Evolutionary conservation across 1,284 basidiomycete genomes (phyloP), one percentile per base, ranked within the genome.

Genomic region (Schizopora paradoxa): DNA sequence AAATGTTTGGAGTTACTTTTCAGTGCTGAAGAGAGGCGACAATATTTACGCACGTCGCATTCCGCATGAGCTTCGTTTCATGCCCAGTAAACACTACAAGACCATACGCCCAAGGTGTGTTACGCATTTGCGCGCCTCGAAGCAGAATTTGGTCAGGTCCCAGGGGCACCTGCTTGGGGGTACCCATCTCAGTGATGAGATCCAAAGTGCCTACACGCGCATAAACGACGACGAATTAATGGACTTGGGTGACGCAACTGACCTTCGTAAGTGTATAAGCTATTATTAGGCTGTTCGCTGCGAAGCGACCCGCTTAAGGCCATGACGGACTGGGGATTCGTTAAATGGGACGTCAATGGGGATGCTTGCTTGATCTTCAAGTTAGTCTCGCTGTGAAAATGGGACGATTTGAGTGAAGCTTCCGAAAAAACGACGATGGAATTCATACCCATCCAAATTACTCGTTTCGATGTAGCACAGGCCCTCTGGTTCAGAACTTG

Each of bases 281-380:
- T 95, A 58, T 95, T 97, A 66, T 99, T 99, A 10, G 96, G 96
- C 48, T 97, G 91, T 64, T 99, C 96, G 2, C 91, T 95, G 33
- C 88, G 79, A 23, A 99, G 69, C 31, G 86, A 80, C 4, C 96
- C 96, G 16, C 80, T 82, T 1, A 99, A 72, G 2, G 79, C 65
- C 5, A 77, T 75, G 19, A 91, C 85, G 2, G 85, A 74, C 11
- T 80, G 69, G 0, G 95, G 92, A 1, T 87, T 79, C 7, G 83
- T 92, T 33, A 97, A 72, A 8, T 73, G 59, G 0, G 89, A 69
- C 0, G 94, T 97, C 21, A 90, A 81, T 0, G 89, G 74, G 13
- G 87, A 87, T 0, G 91, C 91, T 67, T 99, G 94, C 63, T 99
- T 98, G 68, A 99, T 98, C 72, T 99, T 99, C 55, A 99, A 74